phyloP scores from a whole-genome alignment of 164 flowering plant genomes.

The Dillenia suffruticosa region DNA sequence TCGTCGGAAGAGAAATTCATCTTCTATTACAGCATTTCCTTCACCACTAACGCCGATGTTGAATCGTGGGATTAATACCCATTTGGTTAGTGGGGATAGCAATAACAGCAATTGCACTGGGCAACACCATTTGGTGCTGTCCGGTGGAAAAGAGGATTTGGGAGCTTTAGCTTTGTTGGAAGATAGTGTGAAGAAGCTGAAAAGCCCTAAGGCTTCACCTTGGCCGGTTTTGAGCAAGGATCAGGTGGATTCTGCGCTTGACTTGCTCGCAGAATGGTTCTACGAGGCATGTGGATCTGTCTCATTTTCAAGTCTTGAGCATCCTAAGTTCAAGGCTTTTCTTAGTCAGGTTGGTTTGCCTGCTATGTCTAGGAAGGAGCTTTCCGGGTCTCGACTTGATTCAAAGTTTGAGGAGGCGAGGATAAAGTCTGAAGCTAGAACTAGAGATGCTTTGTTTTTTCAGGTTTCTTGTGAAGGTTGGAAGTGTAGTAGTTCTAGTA shows the following conservation, averaged over 20 bases:
- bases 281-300: slow-evolving; percentile 41
- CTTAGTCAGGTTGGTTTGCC: slow-evolving; percentile 43
- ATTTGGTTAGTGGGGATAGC: not conserved
- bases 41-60: no score
- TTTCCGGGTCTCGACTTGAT: slow-evolving; percentile 30
- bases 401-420: slow-evolving; percentile 30
- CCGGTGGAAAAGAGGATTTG: slow-evolving; percentile 47
- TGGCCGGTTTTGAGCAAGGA: slow-evolving; percentile 17
- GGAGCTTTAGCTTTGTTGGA: slow-evolving; percentile 40
- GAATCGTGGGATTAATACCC: no score
- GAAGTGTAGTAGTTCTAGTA: slow-evolving; percentile 8
- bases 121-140: slow-evolving; percentile 19
- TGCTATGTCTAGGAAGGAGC: slow-evolving; percentile 18
- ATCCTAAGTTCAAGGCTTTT: slow-evolving; percentile 40
- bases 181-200: slow-evolving; percentile 43
- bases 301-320: slow-evolving; percentile 37
- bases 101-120: slow-evolving; percentile 15
- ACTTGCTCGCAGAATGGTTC: slow-evolving; percentile 36
- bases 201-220: slow-evolving; percentile 34
- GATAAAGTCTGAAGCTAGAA: slow-evolving; percentile 31
- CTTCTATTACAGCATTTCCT: no score
- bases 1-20: no score
- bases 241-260: slow-evolving; percentile 34
- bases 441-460: slow-evolving; percentile 44
- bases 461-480: slow-evolving; percentile 44